These are phyloP conservation scores for Plectranthus barbatus DNA, from an alignment of 257 asterid species.

Conservation along the genomic window DNA sequence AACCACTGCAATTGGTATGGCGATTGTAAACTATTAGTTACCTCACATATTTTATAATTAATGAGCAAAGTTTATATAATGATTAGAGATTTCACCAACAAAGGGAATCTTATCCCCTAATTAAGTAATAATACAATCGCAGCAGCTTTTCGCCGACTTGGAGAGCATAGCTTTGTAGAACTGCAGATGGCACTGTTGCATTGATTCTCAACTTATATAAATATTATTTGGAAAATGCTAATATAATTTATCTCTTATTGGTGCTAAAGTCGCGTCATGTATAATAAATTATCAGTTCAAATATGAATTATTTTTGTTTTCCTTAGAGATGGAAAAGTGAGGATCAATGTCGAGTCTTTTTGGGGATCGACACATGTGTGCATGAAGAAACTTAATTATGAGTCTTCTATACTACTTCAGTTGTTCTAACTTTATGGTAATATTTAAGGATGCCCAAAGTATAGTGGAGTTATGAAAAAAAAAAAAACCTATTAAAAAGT, in stretches of 20 bases:
- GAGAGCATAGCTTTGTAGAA: conserved; percentile 9
- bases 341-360: no score
- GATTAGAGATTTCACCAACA: conserved; percentile 9
- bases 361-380: no score
- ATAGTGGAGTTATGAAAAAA: no score
- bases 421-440: no score
- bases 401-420: no score
- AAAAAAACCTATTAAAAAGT: no score
- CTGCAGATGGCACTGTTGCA: conserved; percentile 9
- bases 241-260: not conserved
- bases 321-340: no score
- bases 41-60: not conserved
- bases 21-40: not conserved
- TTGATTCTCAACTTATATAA: not conserved
- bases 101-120: conserved; percentile 16
- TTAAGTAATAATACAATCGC: not conserved
- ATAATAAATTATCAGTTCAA: not conserved
- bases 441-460: no score
- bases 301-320: no score
- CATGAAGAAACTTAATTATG: no score
- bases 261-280: conserved; percentile 2
- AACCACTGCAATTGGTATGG: not conserved
- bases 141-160: conserved; percentile 17
- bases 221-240: no score
- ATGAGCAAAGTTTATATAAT: not conserved